Percentiles rank a stretch among this genome's conserved stretches.
These are phyloP conservation scores for Colletotrichum australisinense DNA, from an alignment of 2,329 filamentous ascomycete species.

Conservation along the genomic window DNA sequence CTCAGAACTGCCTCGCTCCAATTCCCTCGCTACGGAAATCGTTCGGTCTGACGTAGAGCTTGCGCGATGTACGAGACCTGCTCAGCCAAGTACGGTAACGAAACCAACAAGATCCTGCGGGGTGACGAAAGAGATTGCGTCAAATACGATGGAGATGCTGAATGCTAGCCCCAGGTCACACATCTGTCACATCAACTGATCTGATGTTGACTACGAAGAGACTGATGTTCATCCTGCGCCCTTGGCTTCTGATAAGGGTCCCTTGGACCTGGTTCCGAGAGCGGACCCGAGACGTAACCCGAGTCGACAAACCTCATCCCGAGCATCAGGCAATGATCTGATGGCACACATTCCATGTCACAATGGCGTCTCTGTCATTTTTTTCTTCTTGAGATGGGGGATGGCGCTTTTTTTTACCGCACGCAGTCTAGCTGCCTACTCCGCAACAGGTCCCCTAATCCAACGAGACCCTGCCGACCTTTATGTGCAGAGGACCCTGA, in stretches of 20 bases:
- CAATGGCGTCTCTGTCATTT: conserved; percentile 8
- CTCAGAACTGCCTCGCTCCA: neutral
- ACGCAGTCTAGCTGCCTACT: conserved; percentile 1
- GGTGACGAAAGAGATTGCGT: conserved; percentile 17
- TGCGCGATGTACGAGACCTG: neutral
- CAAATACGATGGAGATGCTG: neutral
- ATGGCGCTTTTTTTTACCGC: conserved; percentile 4
- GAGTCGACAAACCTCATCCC: neutral
- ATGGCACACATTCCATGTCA: neutral
- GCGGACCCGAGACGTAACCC: conserved; percentile 14
- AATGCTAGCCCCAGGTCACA: neutral
- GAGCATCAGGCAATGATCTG: neutral
- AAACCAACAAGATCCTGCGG: neutral
- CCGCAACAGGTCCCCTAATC: conserved; percentile 6
- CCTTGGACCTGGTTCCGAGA: conserved; percentile 7
- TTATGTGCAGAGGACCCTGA: conserved; percentile 27
- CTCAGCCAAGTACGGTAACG: neutral
- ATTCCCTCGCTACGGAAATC: neutral
- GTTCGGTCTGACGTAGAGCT: neutral
- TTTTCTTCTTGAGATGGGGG: neutral
- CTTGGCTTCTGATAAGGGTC: conserved; percentile 16
- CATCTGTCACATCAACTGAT: neutral
- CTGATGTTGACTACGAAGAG: neutral
- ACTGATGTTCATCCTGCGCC: neutral
- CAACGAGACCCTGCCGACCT: conserved; percentile 8